Conservation (phyloP, 2,329 filamentous ascomycete genomes). For the Fusarium albidum region DNA sequence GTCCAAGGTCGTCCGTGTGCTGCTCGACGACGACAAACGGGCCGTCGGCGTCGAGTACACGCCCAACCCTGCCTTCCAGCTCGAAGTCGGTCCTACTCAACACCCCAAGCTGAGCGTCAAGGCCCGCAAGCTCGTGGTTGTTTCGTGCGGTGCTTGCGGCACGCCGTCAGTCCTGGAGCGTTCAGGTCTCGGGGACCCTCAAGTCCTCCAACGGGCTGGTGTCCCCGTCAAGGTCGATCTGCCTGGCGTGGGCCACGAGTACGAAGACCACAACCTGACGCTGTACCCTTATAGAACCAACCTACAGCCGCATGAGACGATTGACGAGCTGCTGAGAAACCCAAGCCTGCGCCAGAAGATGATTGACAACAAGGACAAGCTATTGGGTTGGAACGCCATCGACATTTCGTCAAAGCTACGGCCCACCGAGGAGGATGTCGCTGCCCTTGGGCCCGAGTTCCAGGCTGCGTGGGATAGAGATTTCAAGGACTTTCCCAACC, state of each 20-base stretch:
- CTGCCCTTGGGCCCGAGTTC: constrained; percentile 61
- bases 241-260: constrained; percentile 60
- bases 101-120: too few relatives aligned
- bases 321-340: constrained; percentile 60
- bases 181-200: too few relatives aligned
- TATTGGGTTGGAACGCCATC: constrained; percentile 65
- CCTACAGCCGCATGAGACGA: constrained; percentile 43
- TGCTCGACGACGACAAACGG: too few relatives aligned
- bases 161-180: too few relatives aligned
- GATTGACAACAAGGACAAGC: constrained; percentile 56
- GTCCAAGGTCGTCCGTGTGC: too few relatives aligned
- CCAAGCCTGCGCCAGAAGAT: constrained; percentile 54
- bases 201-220: too few relatives aligned
- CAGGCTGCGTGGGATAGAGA: constrained; percentile 63
- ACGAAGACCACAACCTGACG: constrained; percentile 64
- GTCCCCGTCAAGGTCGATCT: constrained; percentile 55
- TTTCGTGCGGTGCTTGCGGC: too few relatives aligned
- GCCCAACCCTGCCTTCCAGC: too few relatives aligned
- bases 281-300: constrained; percentile 56
- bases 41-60: too few relatives aligned
- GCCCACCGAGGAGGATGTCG: constrained; percentile 60
- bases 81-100: too few relatives aligned
- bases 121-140: too few relatives aligned
- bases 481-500: constrained; percentile 53
- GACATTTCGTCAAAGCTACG: constrained; percentile 66